A percentile compares a stretch with the other conserved stretches of the same genome.
Evolutionary conservation across 306 rosid species (phyloP).

Genomic region (Boehmeria nivea): DNA sequence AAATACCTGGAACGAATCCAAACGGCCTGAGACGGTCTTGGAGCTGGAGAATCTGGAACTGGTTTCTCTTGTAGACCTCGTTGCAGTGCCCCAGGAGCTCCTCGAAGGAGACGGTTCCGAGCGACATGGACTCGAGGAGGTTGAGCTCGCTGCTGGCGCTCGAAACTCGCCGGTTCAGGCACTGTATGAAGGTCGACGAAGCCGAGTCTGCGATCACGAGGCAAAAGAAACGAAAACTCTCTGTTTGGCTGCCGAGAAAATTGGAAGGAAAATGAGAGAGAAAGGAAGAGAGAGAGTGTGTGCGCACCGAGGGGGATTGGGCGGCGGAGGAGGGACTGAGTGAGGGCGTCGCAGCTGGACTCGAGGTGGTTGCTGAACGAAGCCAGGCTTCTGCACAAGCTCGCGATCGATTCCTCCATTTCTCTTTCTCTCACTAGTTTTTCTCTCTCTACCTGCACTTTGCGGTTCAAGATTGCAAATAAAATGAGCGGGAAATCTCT

Average conservation of each 20-base stretch:
- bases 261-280: neutral
- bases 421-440: slow-evolving; percentile 9
- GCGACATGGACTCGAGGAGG: slow-evolving; percentile 66
- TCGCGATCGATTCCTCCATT: slow-evolving; percentile 56
- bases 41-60: slow-evolving; percentile 39
- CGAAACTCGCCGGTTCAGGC: slow-evolving; percentile 70
- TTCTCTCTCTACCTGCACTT: neutral
- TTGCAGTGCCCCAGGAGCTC: slow-evolving; percentile 87
- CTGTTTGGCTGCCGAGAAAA: slow-evolving; percentile 13
- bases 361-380: slow-evolving; percentile 76
- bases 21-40: slow-evolving; percentile 40
- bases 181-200: slow-evolving; percentile 66
- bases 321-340: slow-evolving; percentile 66
- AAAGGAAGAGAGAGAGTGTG: neutral
- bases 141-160: slow-evolving; percentile 52
- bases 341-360: slow-evolving; percentile 63
- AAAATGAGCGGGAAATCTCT: slow-evolving; percentile 1
- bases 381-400: slow-evolving; percentile 46
- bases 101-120: slow-evolving; percentile 76
- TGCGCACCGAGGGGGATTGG: slow-evolving; percentile 78
- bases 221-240: neutral
- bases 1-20: slow-evolving; percentile 53
- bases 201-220: slow-evolving; percentile 50
- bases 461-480: neutral
- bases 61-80: slow-evolving; percentile 70